These are phyloP conservation scores for Aspergillus sclerotiicarbonarius DNA, from an alignment of 495 filamentous ascomycete genomes.

Conservation along the genomic window DNA sequence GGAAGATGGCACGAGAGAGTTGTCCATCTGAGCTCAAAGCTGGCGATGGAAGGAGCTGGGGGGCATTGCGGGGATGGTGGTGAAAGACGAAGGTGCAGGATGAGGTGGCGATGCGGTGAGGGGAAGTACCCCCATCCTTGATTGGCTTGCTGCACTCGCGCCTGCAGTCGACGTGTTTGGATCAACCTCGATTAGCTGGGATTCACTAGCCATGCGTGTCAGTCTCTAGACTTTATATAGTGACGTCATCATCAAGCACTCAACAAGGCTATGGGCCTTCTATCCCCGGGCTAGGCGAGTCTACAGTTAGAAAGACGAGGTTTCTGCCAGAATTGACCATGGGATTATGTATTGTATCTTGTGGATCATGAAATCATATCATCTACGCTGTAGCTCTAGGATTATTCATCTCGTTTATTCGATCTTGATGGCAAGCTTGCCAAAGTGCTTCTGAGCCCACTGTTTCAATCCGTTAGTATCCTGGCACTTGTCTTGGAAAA, in stretches of 20 bases:
- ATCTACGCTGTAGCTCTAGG: background rate
- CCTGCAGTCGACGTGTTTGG: background rate
- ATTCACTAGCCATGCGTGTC: no score
- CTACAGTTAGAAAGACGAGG: background rate
- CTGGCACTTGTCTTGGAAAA: background rate
- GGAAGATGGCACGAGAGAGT: background rate
- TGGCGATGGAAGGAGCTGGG: background rate
- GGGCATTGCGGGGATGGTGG: background rate
- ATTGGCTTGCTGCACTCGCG: conserved; percentile 1
- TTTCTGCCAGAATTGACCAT: background rate
- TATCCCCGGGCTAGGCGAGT: background rate
- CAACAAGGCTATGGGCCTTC: no score
- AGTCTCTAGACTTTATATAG: no score
- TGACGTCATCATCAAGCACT: no score
- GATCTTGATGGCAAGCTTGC: conserved; percentile 70
- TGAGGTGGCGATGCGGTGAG: conserved; percentile 18
- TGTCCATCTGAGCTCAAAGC: background rate
- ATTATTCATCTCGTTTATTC: conserved; percentile 30
- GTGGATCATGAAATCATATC: background rate
- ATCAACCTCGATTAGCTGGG: no score
- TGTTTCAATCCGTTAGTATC: conserved; percentile 30
- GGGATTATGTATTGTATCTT: background rate
- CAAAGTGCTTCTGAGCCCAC: conserved; percentile 76
- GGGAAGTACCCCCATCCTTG: conserved; percentile 8
- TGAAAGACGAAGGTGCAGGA: conserved; percentile 1